phyloP scores from a whole-genome alignment of 2,329 filamentous ascomycete genomes.

The Ascosphaera apis region DNA sequence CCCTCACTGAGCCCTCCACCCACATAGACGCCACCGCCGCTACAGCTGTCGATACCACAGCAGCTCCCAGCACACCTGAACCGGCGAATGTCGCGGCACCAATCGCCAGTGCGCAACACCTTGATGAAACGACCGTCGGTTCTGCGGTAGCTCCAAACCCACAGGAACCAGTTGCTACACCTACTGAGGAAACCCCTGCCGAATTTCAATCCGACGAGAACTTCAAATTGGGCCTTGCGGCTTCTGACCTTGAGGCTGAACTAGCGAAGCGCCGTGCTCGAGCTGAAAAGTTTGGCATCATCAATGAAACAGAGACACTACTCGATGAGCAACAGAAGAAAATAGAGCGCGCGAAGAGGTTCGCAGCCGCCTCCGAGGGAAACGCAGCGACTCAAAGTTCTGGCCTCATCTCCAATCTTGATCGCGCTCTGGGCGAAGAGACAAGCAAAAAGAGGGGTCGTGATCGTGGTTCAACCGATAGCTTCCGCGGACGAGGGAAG shows the following conservation, averaged over 20 bases:
- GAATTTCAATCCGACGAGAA: slow-evolving; percentile 11
- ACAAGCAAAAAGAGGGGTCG: slow-evolving; percentile 19
- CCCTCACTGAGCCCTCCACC: slow-evolving; percentile 7
- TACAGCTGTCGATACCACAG: slow-evolving; percentile 10
- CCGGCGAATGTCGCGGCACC: slow-evolving; percentile 16
- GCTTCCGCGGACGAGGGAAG: slow-evolving; percentile 18
- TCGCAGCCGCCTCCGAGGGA: slow-evolving; percentile 14
- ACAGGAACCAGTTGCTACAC: slow-evolving; percentile 6
- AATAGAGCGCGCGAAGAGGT: slow-evolving; percentile 24
- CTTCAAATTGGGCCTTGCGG: slow-evolving; percentile 16
- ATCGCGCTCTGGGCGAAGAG: slow-evolving; percentile 22
- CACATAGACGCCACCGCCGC: slow-evolving; percentile 12
- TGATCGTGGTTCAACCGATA: slow-evolving; percentile 13
- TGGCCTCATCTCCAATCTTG: slow-evolving; percentile 22
- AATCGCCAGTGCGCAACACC: slow-evolving; percentile 5
- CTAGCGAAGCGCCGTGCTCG: slow-evolving; percentile 25
- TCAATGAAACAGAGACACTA: slow-evolving; percentile 17
- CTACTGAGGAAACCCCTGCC: slow-evolving; percentile 6
- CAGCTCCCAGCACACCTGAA: slow-evolving; percentile 16
- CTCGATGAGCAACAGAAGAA: slow-evolving; percentile 21
- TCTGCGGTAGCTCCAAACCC: slow-evolving; percentile 4
- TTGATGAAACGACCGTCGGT: slow-evolving; percentile 1
- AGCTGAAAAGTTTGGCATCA: slow-evolving; percentile 25
- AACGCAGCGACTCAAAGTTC: slow-evolving; percentile 7
- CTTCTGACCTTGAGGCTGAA: slow-evolving; percentile 23